Evolutionary conservation across 192 early-diverging fungal genomes (phyloP), one percentile per base, ranked within the genome.

Genomic region (Rhizoclosmatium sp.): DNA sequence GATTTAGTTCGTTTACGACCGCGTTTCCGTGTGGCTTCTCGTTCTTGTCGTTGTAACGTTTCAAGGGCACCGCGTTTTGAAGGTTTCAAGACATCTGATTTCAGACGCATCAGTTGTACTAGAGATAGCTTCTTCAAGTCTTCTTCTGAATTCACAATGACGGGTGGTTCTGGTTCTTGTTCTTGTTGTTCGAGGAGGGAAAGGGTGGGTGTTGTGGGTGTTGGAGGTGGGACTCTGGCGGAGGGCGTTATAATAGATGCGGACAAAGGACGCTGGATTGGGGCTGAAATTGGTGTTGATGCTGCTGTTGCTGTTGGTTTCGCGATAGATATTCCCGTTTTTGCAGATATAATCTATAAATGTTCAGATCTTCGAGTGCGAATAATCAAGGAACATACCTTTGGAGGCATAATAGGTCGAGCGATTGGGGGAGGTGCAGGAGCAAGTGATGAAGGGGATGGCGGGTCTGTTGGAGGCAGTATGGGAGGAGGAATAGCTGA

Each of bases 121-220:
- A 75, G 12, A 2, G 60, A 9, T 2, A 75, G 73, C 21, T 65
- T n/a, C 41, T 60, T 4, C 12, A 75, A 45, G 42, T 75, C 73
- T 19, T 72, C 71, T 59, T 69, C 67, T 21, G 42, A n/a, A 2
- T 47, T 12, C 10, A 69, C 51, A 12, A 7, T 54, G 5, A 16
- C 9, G 0, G 51, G 51, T 54, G 51, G 51, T 12, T 7, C 31
- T 31, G 31, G 0, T 31, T 31, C 31, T 31, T 31, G 31, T 31
- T 31, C 31, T 31, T 31, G 31, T 31, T 31, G 31, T 31, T 31
- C 31, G 31, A 31, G 31, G 31, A 31, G 31, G 31, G 31, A 31
- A 31, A 31, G 31, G 0, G 31, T 31, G 31, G 31, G 31, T 31
- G 31, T 31, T 31, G 31, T 31, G 31, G 31, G 31, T 31, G 31